These are phyloP conservation scores for Neurospora tetrasperma DNA, from an alignment of 495 filamentous ascomycete genomes.

Conservation along the genomic window DNA sequence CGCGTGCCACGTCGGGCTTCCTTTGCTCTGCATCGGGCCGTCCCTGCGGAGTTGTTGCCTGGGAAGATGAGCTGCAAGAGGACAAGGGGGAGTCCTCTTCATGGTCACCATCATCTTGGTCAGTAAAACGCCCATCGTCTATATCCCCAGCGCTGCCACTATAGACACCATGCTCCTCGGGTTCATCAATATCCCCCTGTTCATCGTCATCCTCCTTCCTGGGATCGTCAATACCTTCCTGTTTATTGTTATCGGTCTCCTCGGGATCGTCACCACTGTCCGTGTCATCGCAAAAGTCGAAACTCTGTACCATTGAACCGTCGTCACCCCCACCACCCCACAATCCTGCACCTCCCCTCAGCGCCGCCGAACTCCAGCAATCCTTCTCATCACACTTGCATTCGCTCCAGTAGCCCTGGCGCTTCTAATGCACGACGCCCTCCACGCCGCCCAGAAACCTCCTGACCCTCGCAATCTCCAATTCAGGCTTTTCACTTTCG, in stretches of 20 bases:
- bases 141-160: too few species aligned
- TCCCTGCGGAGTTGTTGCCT: too few species aligned
- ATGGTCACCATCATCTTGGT: neutral
- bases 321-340: neutral
- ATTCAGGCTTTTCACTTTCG: conserved; percentile 59
- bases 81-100: neutral
- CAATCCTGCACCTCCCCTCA: neutral
- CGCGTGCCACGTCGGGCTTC: neutral
- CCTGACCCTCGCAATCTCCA: conserved; percentile 58
- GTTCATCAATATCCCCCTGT: neutral
- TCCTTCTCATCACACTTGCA: neutral
- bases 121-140: too few species aligned
- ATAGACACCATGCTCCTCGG: neutral
- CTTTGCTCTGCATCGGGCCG: neutral
- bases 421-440: conserved; percentile 25
- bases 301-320: too few species aligned
- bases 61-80: neutral
- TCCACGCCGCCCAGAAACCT: conserved; percentile 68
- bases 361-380: neutral
- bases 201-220: neutral
- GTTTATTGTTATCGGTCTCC: too few species aligned
- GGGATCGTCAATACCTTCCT: too few species aligned
- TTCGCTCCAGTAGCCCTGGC: neutral
- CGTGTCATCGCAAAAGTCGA: too few species aligned
- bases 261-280: too few species aligned